Evolutionary conservation across 164 flowering plant species (phyloP), one percentile per base, ranked within the genome.

Genomic region (Liquidambar formosana): DNA sequence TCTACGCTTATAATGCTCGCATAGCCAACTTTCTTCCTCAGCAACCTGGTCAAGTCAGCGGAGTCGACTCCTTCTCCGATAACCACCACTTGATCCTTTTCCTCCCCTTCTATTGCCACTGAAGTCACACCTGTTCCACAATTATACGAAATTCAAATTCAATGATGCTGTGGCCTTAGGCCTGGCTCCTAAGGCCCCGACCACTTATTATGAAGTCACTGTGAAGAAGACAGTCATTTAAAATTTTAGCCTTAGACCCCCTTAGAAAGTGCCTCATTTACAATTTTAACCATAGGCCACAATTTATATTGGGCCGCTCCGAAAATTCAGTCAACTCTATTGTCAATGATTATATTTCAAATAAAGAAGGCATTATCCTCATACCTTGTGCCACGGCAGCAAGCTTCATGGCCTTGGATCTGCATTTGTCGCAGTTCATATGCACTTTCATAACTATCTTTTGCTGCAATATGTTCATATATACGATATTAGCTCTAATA

Each of bases 31-130:
- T 78, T 80, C 75, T 78, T 82, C 66, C 68, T 66, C 60, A 81
- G 26, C 0, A 10, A 33, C 1, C 15, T 38, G 0, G 68, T 63
- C 80, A 82, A 65, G n/a, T 23, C 1, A 8, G 64, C 60, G 4
- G 79, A 43, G 56, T 82, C 85, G 0, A 82, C 78, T 12, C 71
- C 76, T 1, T 80, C 78, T 44, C 85, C 85, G 4, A 65, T 66
- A 23, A 82, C 75, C 64, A 73, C 78, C 13, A 82, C 16, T 6
- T 33, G 53, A 27, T 74, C 67, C 41, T 46, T 79, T 11, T 64
- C 76, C 1, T 44, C 54, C 1, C 82, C 84, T 19, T 66, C 57
- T 23, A 78, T 15, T 1, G 71, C 58, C 28, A 76, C 78, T 0
- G 76, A 73, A 1, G 1, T 23, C 8, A 79, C 79, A 1, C 77